These are phyloP conservation scores for Metarhizium rileyi DNA, from an alignment of 2,329 filamentous ascomycete species.

Conservation along the genomic window DNA sequence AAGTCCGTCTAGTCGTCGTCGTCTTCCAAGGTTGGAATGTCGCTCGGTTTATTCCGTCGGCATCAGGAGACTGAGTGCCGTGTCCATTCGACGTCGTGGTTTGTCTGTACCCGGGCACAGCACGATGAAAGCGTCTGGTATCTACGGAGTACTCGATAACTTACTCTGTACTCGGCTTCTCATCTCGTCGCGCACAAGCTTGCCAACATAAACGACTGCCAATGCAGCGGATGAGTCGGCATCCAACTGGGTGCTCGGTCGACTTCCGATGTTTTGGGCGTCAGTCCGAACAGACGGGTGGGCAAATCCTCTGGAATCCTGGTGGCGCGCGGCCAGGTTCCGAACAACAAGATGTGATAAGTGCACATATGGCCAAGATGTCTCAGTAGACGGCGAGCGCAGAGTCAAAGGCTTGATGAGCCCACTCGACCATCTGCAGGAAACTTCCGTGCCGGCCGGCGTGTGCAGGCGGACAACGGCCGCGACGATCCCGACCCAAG, in stretches of 20 bases:
- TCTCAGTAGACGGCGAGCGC: not conserved
- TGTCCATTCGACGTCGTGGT: too few relatives aligned
- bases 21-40: not conserved
- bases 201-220: not conserved
- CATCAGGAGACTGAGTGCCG: too few relatives aligned
- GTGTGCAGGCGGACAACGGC: not conserved
- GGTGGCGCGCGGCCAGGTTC: slow-evolving; percentile 8
- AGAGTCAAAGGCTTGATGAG: not conserved
- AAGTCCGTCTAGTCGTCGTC: not conserved
- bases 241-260: slow-evolving; percentile 6
- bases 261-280: slow-evolving; percentile 8
- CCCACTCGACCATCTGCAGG: not conserved
- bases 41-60: too few relatives aligned
- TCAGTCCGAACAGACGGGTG: not conserved
- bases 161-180: too few relatives aligned
- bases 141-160: too few relatives aligned
- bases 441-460: not conserved
- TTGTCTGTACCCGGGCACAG: too few relatives aligned
- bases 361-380: not conserved
- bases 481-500: not conserved
- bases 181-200: not conserved
- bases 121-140: too few relatives aligned
- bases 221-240: not conserved
- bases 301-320: not conserved
- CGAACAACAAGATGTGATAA: too few relatives aligned